A percentile compares a stretch with the other conserved stretches of the same genome.
Conservation (phyloP, 192 early-diverging fungal species). For the Podila clonocystis region DNA sequence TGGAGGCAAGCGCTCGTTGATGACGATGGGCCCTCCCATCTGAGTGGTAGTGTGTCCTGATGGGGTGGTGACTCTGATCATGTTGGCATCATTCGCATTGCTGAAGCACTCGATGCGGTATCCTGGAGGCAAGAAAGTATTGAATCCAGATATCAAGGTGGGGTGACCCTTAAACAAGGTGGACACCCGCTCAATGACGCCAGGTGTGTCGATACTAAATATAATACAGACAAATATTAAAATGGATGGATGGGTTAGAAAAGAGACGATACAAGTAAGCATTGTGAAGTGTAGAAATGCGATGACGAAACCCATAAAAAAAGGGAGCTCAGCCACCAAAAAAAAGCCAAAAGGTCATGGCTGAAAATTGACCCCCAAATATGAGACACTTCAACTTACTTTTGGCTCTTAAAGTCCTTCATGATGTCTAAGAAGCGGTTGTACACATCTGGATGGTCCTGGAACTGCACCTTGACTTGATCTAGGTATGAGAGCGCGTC, state of each 20-base stretch:
- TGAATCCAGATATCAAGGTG: constrained; percentile 94
- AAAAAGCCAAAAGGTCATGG: too few relatives aligned
- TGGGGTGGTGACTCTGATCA: constrained; percentile 92
- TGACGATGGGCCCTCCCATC: constrained; percentile 54
- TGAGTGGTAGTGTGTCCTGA: constrained; percentile 69
- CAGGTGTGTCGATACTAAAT: constrained; percentile 90
- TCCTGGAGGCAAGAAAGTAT: constrained; percentile 98
- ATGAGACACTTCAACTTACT: constrained; percentile 58
- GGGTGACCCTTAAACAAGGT: constrained; percentile 93
- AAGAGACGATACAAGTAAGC: too few relatives aligned
- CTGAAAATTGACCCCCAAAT: too few relatives aligned
- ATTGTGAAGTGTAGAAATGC: too few relatives aligned
- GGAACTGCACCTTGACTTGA: constrained; percentile 93
- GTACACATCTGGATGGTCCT: constrained; percentile 94
- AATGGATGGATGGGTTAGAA: neutral
- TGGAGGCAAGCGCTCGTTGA: constrained; percentile 33
- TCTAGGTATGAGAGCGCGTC: constrained; percentile 98
- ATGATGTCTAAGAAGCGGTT: constrained; percentile 99
- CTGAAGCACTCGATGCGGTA: constrained; percentile 93
- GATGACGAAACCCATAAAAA: too few relatives aligned
- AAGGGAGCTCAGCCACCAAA: neutral
- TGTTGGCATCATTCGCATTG: constrained; percentile 76
- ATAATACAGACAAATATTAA: neutral
- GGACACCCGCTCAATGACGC: constrained; percentile 97
- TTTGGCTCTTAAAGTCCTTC: constrained; percentile 99